Conservation (phyloP, 176 grass and related monocot species). For the Carex cristatella region DNA sequence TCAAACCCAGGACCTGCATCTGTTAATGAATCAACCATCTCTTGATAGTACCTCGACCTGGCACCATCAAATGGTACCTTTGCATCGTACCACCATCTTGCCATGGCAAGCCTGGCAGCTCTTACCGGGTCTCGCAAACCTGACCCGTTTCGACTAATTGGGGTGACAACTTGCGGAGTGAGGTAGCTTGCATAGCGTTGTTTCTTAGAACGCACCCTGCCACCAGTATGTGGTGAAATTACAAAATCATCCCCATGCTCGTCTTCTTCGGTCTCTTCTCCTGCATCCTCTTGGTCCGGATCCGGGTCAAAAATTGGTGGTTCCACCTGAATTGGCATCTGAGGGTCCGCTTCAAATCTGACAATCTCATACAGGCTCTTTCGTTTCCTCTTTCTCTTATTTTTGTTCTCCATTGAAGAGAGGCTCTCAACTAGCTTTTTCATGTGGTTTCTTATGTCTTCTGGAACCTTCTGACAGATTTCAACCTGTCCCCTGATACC, state of each 20-base stretch:
- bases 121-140: conserved; percentile 5
- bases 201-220: conserved; percentile 26
- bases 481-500: conserved; percentile 26
- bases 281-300: conserved; percentile 1
- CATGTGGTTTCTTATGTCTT: conserved; percentile 27
- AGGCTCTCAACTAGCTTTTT: conserved; percentile 26
- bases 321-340: not conserved
- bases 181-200: conserved; percentile 5
- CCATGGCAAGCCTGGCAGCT: conserved; percentile 16
- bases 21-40: conserved; percentile 34
- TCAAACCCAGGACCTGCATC: conserved; percentile 32
- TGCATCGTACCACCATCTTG: conserved; percentile 36
- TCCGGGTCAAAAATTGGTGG: not conserved
- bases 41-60: conserved; percentile 34
- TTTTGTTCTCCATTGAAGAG: not conserved
- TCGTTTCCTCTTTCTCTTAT: conserved; percentile 25
- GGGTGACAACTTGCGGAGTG: not conserved
- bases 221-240: conserved; percentile 13
- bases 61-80: conserved; percentile 33
- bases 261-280: conserved; percentile 22
- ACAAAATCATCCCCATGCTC: conserved; percentile 10
- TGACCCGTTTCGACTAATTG: conserved; percentile 10
- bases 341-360: conserved; percentile 5
- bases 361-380: conserved; percentile 22
- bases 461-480: conserved; percentile 26